Base-by-base conservation (phyloP, 345 rosid species). In the Brassica napus region DNA sequence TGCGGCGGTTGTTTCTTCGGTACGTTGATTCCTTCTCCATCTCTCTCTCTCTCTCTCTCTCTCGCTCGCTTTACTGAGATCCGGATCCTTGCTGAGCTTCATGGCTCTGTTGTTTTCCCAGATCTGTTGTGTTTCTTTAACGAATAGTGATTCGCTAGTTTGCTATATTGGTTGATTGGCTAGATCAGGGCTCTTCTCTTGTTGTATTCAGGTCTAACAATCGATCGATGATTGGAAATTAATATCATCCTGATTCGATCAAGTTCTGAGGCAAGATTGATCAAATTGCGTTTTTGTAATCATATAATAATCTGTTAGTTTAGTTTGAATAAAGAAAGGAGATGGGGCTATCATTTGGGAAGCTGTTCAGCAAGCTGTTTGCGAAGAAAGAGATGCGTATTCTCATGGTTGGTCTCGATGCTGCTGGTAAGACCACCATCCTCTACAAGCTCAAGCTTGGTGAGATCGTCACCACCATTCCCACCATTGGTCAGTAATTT, bases 401-500 rank as follows among this genome's bases (percentile, higher is more conserved):
- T 74, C 90, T 89, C 18, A 89, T 89, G 93, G 93, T 89, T 11
- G 93, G 91, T 87, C 93, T 89, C 68, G 93, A 89, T 79, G 93
- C 93, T 12, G 93, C 93, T 84, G 93, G 93, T 87, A 89, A 89
- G 89, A 89, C 93, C 1, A 89, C 94, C 8, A 89, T 89, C 63
- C 74, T 89, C 11, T 89, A 89, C 89, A 89, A 89, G 89, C 91
- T 89, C 80, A 89, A 89, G 71, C 85, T 89, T 57, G 91, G 94
- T 81, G 94, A 89, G 84, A 89, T 89, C 58, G 94, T 89, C 30
- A 89, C 94, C 66, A 89, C 94, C 58, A 89, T 89, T 72, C 94
- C 94, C 1, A 89, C 94, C 82, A 89, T 89, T 66, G 94, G 94
- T 89, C 65, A 83, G 88, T 69, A 8, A 47, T 57, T 28, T 15